phyloP scores from a whole-genome alignment of 805 yeast species.

The Pichia kluyveri region DNA sequence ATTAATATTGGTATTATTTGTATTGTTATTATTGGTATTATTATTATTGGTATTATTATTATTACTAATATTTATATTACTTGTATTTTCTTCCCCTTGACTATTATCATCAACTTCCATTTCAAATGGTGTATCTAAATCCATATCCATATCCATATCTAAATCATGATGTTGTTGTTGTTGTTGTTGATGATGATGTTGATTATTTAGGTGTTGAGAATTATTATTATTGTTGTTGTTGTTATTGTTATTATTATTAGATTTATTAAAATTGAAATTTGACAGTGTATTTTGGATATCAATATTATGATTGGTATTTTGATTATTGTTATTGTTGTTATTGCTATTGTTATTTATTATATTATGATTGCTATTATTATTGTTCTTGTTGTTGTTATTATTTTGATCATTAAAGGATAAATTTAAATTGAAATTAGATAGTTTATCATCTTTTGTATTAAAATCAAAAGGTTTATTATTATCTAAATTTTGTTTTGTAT shows the following conservation, averaged over 20 bases:
- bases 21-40: slow-evolving; percentile 13
- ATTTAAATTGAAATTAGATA: slow-evolving; percentile 6
- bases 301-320: neutral
- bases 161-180: slow-evolving; percentile 1
- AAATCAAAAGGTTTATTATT: slow-evolving; percentile 6
- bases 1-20: neutral
- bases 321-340: slow-evolving; percentile 13
- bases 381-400: slow-evolving; percentile 9
- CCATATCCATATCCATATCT: slow-evolving; percentile 7
- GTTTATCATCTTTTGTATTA: slow-evolving; percentile 1
- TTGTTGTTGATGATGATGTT: slow-evolving; percentile 9
- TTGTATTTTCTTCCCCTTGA: neutral
- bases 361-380: neutral
- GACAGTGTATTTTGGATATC: slow-evolving; percentile 9
- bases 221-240: neutral
- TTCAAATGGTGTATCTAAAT: slow-evolving; percentile 20
- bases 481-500: slow-evolving; percentile 4
- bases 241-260: neutral
- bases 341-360: slow-evolving; percentile 9
- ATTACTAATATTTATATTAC: neutral
- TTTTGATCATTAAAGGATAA: slow-evolving; percentile 3
- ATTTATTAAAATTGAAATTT: slow-evolving; percentile 15
- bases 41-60: slow-evolving; percentile 15
- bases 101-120: slow-evolving; percentile 26
- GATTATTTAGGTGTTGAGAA: neutral